Evolutionary conservation across 345 rosid species (phyloP).

Genomic region (Hibiscus syriacus): DNA sequence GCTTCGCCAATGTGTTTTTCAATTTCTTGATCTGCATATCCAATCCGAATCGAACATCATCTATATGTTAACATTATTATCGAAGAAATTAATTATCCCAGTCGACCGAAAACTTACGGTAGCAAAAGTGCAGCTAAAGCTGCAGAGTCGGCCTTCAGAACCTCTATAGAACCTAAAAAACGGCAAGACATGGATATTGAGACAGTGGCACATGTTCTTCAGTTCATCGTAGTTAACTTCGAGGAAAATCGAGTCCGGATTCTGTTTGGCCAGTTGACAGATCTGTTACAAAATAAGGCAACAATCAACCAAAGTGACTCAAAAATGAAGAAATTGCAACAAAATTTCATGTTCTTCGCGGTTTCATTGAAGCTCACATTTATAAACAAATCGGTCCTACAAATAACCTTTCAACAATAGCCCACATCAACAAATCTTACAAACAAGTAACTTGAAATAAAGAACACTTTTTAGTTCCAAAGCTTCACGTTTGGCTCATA

Average conservation of each 20-base stretch:
- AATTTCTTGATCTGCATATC: slow-evolving; percentile 54
- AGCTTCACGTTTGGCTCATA: not conserved
- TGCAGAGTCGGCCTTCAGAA: slow-evolving; percentile 54
- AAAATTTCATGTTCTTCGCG: not conserved
- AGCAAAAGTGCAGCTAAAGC: slow-evolving; percentile 68
- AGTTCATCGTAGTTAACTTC: slow-evolving; percentile 71
- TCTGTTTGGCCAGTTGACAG: slow-evolving; percentile 66
- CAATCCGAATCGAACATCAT: not conserved
- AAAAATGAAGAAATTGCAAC: not conserved
- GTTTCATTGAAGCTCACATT: not conserved
- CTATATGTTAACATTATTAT: not conserved
- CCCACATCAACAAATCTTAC: not conserved
- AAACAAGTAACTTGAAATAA: too few relatives aligned
- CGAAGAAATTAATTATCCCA: not conserved
- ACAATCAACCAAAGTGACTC: not conserved
- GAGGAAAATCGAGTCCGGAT: slow-evolving; percentile 51
- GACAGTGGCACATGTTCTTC: slow-evolving; percentile 51
- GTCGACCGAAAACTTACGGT: slow-evolving; percentile 34
- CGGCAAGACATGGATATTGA: slow-evolving; percentile 64
- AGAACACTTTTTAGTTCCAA: not conserved
- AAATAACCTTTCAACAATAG: not conserved
- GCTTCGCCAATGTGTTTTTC: slow-evolving; percentile 52
- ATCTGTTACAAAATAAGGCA: slow-evolving; percentile 29
- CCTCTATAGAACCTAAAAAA: slow-evolving; percentile 78
- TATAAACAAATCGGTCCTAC: not conserved